Conservation (phyloP, 169 alveolate species). For the Eimeria praecox region DNA sequence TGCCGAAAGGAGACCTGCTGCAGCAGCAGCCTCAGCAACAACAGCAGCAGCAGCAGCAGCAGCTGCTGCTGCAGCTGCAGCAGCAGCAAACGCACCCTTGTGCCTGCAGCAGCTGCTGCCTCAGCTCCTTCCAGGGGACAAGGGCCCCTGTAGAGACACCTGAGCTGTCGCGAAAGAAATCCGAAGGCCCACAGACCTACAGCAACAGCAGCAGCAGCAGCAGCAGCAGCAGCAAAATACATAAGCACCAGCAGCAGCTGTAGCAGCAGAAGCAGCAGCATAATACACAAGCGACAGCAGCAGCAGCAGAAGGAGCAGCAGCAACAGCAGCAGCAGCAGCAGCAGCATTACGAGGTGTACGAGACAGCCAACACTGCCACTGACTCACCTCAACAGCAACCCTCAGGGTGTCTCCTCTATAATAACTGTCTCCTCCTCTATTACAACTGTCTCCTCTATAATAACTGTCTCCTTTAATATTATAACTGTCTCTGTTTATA, state of each 20-base stretch:
- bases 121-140: neutral
- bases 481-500: too few relatives aligned
- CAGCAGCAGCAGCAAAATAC: conserved; percentile 18
- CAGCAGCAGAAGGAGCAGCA: neutral
- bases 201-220: conserved; percentile 38
- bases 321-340: too few relatives aligned
- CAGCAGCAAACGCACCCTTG: conserved; percentile 1
- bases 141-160: neutral
- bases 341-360: too few relatives aligned
- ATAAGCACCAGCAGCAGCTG: neutral
- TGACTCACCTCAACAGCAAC: too few relatives aligned
- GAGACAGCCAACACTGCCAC: too few relatives aligned
- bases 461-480: too few relatives aligned
- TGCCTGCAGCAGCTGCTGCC: conserved; percentile 13
- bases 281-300: neutral
- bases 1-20: neutral
- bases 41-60: conserved; percentile 9
- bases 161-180: neutral
- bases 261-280: neutral
- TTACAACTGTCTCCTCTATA: too few relatives aligned
- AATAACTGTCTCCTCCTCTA: too few relatives aligned
- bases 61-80: neutral
- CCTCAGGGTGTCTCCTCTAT: too few relatives aligned
- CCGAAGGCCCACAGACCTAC: conserved; percentile 17
- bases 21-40: neutral